Evolutionary conservation across 306 rosid genomes (phyloP), one percentile per base, ranked within the genome.

Genomic region (Alnus glutinosa): DNA sequence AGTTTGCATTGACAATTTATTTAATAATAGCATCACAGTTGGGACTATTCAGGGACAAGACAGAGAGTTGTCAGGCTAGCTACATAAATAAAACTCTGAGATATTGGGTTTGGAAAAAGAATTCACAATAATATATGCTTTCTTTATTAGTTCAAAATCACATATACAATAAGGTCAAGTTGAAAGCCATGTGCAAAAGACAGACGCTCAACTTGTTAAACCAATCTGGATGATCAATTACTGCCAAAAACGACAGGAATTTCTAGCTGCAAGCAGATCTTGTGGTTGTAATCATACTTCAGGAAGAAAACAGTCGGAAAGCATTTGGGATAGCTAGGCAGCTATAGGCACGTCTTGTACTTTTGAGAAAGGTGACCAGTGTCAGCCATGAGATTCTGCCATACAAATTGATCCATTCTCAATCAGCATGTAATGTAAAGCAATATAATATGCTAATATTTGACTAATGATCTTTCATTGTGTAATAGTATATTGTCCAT

Each of bases 381-480:
- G 50, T 80, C 79, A 64, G 77, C 80, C 55, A 80, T 77, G 74
- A 79, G 80, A 75, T 70, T 83, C 82, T 75, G 80, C 85, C 83
- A 75, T 78, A 78, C 75, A 73, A 70, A 52, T 79, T 76, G 82
- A 81, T 69, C 81, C 69, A 64, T 68, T 78, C 74, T 81, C 84
- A 2, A 73, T 16, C 32, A 32, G 42, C 69, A 30, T 30, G 51
- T 67, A n/a, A 18, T 39, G 71, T n/a, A 67, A 67, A 39, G 49
- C 10, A 67, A 39, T 18, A 67, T 18, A 67, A 39, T 5, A 0
- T 23, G 3, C 3, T 19, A 59, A 11, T 28, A 68, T 39, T 68
- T 68, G 49, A 39, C 72, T 9, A 44, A 39, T 68, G 49, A 68
- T 68, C 49, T 42, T 64, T 68, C 30, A 68, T 42, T 42, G 4